Base-by-base conservation (phyloP, 2,329 filamentous ascomycete species). In the Cryoendolithus antarcticus region DNA sequence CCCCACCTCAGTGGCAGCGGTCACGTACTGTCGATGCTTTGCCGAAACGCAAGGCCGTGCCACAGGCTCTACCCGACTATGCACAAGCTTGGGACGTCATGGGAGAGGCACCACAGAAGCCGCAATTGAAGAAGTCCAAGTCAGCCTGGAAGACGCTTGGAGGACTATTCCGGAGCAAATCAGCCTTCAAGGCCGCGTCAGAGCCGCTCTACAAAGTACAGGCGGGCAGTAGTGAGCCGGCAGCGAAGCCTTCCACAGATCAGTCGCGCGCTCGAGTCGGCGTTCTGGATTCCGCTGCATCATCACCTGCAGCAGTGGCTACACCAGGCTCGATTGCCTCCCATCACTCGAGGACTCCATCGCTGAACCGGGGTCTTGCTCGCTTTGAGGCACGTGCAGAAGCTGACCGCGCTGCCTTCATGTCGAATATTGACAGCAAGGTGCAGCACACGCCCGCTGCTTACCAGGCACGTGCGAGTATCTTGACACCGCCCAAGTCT, bases 61-160 rank as follows among this genome's bases (percentile, higher is more conserved):
- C 30, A 21, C 13, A 35, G 19, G 5, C n/a, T 8, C 4, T 29
- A 31, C 10, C 39, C 28, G 34, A 19, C 24, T 21, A 37, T 29
- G 30, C 38, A 11, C 34, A 37, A 11, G 37, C 34, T 7, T 40
- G 38, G 38, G 38, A 43, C 13, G 11, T 33, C 29, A 10, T 34
- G 10, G 10, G 32, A 13, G 15, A 21, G 19, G 12, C 10, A 21
- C 29, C 27, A 12, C 40, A 39, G 6, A 34, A 38, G 29, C 30
- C 46, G n/a, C 35, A 37, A 32, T 6, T 11, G 35, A 44, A 29
- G 9, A 54, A 48, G 44, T 55, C 54, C 34, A 51, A 49, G 44
- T 51, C 50, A 7, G 40, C 50, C 9, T 57, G 54, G 54, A 54
- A 48, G 28, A 44, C 43, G 1, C 44, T 57, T 10, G 45, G 52